These are phyloP conservation scores for Pyrenophora seminiperda DNA, from an alignment of 2,329 filamentous ascomycete species.

Conservation along the genomic window DNA sequence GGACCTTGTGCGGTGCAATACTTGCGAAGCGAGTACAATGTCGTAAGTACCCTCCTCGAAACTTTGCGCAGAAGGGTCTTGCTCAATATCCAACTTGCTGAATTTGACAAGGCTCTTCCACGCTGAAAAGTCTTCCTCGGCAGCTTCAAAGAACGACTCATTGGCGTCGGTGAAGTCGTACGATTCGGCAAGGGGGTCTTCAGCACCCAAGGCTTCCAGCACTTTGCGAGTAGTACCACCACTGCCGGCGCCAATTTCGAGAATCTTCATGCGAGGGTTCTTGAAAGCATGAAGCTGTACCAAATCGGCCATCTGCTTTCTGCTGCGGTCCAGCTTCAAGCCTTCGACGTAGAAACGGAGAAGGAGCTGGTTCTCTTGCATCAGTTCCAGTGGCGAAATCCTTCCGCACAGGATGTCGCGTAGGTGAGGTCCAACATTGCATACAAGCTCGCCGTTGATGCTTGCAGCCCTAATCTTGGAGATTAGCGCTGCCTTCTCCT, in stretches of 20 bases:
- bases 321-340: not conserved
- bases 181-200: not conserved
- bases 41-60: conserved; percentile 19
- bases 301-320: not conserved
- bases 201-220: not conserved
- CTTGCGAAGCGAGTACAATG: conserved; percentile 39
- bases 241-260: not conserved
- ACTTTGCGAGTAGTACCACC: not conserved
- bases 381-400: not conserved
- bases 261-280: not conserved
- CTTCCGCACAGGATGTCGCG: not conserved
- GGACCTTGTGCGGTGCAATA: conserved; percentile 28
- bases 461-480: not conserved
- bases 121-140: not conserved
- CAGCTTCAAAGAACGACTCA: not conserved
- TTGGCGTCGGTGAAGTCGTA: not conserved
- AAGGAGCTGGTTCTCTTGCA: not conserved
- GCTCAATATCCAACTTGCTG: not conserved
- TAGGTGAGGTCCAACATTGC: not conserved
- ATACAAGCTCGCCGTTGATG: not conserved
- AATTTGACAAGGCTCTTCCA: not conserved
- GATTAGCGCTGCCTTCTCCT: not conserved
- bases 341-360: not conserved
- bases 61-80: conserved; percentile 18
- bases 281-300: not conserved